These are phyloP conservation scores for Eucalyptus pauciflora DNA, from an alignment of 345 rosid genomes.

Conservation along the genomic window DNA sequence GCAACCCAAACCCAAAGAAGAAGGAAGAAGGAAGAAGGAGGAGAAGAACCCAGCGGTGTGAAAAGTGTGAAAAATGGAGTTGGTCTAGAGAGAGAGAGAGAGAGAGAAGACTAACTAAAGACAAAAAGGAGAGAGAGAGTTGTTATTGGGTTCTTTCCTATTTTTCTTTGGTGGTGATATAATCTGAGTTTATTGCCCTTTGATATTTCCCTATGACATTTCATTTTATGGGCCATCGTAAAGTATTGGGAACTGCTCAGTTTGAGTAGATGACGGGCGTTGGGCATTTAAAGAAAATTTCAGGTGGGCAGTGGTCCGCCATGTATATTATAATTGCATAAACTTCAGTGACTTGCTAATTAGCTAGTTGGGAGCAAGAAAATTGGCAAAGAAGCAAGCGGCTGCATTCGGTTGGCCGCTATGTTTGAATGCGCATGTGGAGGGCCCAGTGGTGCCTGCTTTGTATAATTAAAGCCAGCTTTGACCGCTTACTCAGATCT, in stretches of 20 bases:
- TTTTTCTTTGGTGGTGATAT: not conserved
- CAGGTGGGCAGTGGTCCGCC: not conserved
- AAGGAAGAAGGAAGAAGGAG: not conserved
- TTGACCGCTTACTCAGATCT: not conserved
- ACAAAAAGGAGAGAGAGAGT: not conserved
- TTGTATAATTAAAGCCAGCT: not conserved
- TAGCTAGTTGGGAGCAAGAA: not conserved
- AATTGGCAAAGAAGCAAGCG: not conserved
- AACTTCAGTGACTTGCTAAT: not conserved
- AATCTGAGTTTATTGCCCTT: not conserved
- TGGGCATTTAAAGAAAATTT: not conserved
- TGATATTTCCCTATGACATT: not conserved
- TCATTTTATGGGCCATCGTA: not conserved
- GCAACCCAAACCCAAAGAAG: not conserved
- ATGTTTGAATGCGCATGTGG: not conserved
- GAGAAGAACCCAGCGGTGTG: not conserved
- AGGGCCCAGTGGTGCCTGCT: not conserved
- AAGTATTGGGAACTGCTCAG: not conserved
- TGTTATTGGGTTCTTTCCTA: not conserved
- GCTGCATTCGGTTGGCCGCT: not conserved
- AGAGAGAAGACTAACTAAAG: not conserved
- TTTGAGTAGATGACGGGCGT: not conserved
- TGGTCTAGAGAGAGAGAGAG: not conserved
- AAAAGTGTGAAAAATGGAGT: not conserved
- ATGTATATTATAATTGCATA: not conserved